Evolutionary conservation across 805 yeast genomes (phyloP), one percentile per base, ranked within the genome.

Genomic region (Wickerhamomyces pijperi): DNA sequence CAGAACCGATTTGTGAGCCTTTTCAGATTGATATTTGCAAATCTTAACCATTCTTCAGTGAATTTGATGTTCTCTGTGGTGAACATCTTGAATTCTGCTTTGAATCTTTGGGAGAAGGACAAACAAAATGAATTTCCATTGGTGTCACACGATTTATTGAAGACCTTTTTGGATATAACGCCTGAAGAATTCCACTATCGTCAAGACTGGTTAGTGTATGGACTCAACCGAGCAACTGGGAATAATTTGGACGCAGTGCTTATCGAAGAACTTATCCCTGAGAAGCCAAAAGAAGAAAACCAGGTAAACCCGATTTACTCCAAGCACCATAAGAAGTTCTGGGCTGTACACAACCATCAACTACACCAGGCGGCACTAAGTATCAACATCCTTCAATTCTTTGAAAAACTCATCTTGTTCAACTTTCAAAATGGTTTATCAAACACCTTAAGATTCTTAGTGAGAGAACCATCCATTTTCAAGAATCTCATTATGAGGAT

Each of bases 141-240:
- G 15, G 17, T 46, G 1, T 36, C 39, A 5, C 23, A 40, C 4
- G 42, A 32, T 1, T 20, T 46, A 3, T 45, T 67, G 14, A 53
- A 51, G 23, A 51, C 65, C 4, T 44, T 70, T 18, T 40, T 67
- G 17, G 56, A 61, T 34, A 50, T 66, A 12, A 48, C 67, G 20
- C 50, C 66, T 13, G 65, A 67, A 19, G 76, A 70, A 7, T 50
- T 68, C 3, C 65, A 67, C 0, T 48, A 59, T 19, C 55, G 56
- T 33, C 57, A 56, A 4, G 69, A 64, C 42, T 65, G 71, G 47
- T 58, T 64, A 47, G 59, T 74, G 35, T 71, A 60, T 46, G 82
- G 84, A 0, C 55, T 78, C 36, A 77, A 74, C 50, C 51, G 79
- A 41, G 44, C 64, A 3, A 39, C 74, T 23, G 84, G 84, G 1